Evolutionary conservation across 257 asterid genomes (phyloP).

Genomic region (Solanum paucissectum): DNA sequence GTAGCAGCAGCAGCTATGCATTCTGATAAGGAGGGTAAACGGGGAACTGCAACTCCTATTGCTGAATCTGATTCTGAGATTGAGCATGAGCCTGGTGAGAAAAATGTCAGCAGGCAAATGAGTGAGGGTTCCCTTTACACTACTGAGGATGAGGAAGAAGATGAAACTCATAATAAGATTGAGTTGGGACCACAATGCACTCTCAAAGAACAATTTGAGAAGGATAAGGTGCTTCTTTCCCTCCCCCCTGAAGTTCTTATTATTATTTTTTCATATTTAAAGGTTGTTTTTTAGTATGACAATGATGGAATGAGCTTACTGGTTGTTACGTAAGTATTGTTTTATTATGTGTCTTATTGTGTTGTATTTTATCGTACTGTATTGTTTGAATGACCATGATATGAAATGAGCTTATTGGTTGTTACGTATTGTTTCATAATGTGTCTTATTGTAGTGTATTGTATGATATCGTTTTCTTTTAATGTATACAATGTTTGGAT

Average conservation of each 20-base stretch:
- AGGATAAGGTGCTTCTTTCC: slow-evolving; percentile 40
- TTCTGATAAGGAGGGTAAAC: slow-evolving; percentile 15
- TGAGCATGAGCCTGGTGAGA: slow-evolving; percentile 9
- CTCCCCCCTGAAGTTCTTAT: not conserved
- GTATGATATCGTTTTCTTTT: no score
- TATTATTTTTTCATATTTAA: not conserved
- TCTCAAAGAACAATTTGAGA: slow-evolving; percentile 52
- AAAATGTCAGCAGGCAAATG: slow-evolving; percentile 14
- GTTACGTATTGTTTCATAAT: not conserved
- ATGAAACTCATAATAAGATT: slow-evolving; percentile 26
- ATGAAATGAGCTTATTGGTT: not conserved
- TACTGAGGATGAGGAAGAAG: slow-evolving; percentile 56
- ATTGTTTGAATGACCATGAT: not conserved
- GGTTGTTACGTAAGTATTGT: not conserved
- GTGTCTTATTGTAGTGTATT: not conserved
- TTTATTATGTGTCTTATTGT: not conserved
- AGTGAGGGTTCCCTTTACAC: slow-evolving; percentile 34
- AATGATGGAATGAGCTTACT: not conserved
- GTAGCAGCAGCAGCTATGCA: slow-evolving; percentile 13
- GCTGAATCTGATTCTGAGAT: slow-evolving; percentile 1
- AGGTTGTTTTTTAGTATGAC: no score
- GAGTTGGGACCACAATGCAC: slow-evolving; percentile 53
- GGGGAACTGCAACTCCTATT: not conserved
- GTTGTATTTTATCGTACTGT: not conserved
- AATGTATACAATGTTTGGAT: not conserved